Conservation (phyloP, 148 eudicot species). For the Simmondsia chinensis region DNA sequence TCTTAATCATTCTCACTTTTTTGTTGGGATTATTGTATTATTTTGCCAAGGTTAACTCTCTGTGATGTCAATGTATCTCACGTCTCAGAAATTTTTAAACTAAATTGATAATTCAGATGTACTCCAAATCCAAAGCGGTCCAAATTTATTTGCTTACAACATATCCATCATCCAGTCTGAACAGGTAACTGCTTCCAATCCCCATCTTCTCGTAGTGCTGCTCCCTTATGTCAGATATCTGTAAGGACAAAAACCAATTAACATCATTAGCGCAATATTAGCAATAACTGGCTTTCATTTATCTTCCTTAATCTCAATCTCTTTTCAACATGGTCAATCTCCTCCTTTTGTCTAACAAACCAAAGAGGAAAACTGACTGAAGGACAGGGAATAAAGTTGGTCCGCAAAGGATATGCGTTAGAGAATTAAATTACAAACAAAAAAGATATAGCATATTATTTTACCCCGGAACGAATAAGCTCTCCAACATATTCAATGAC, state of each 20-base stretch:
- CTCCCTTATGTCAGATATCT: slow-evolving; percentile 98
- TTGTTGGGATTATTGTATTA: too few species aligned
- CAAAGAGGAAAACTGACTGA: too few species aligned
- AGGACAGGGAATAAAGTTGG: background rate
- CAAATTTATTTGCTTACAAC: slow-evolving; percentile 49
- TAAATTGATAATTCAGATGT: background rate
- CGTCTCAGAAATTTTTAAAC: too few species aligned
- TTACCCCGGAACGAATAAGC: slow-evolving; percentile 88
- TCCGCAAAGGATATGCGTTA: background rate
- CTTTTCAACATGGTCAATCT: too few species aligned
- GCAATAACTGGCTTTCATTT: too few species aligned
- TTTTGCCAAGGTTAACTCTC: too few species aligned
- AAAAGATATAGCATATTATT: slow-evolving; percentile 12
- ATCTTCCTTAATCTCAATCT: too few species aligned
- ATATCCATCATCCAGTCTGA: slow-evolving; percentile 96
- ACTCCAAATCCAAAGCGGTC: background rate
- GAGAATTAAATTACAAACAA: background rate
- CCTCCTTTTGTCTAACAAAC: too few species aligned
- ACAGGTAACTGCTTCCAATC: slow-evolving; percentile 98
- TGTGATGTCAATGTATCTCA: too few species aligned
- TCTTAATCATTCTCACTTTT: too few species aligned
- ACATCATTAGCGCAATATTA: too few species aligned
- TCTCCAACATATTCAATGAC: slow-evolving; percentile 99
- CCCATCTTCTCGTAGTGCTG: slow-evolving; percentile 90
- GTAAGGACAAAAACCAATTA: slow-evolving; percentile 5